Percentiles rank a stretch among this genome's conserved stretches.
phyloP scores from a whole-genome alignment of 768 basidiomycete genomes.

The Leccinellum albellum region DNA sequence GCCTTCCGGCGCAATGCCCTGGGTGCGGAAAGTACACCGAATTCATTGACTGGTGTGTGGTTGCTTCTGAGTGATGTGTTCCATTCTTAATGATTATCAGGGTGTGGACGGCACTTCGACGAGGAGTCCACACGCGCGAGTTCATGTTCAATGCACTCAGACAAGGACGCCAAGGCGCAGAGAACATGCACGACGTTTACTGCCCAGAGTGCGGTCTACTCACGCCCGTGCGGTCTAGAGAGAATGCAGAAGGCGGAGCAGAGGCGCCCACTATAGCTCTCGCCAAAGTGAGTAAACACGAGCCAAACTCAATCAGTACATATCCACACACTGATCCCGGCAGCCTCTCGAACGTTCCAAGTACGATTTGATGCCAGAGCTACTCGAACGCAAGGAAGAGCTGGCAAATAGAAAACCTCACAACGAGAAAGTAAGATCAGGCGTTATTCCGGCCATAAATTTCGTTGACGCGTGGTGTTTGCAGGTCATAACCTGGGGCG shows the following conservation, averaged over 20 bases:
- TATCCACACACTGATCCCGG: background rate
- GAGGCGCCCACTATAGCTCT: slow-evolving; percentile 9
- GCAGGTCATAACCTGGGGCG: slow-evolving; percentile 5
- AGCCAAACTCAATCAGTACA: background rate
- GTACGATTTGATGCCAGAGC: slow-evolving; percentile 9
- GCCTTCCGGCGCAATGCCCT: slow-evolving; percentile 2
- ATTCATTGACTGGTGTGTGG: slow-evolving; percentile 10
- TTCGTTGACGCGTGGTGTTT: background rate
- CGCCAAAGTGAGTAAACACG: slow-evolving; percentile 3
- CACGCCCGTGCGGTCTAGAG: slow-evolving; percentile 9
- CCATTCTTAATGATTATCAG: background rate
- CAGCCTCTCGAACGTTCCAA: slow-evolving; percentile 15
- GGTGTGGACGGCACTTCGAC: slow-evolving; percentile 16
- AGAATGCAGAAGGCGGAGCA: slow-evolving; percentile 12
- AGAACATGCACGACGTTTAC: slow-evolving; percentile 18
- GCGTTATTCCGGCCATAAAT: background rate
- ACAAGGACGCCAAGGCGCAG: slow-evolving; percentile 11
- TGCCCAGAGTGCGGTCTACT: slow-evolving; percentile 17
- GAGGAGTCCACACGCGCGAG: slow-evolving; percentile 16
- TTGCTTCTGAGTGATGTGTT: background rate
- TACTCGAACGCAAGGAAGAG: slow-evolving; percentile 2
- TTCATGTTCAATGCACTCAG: slow-evolving; percentile 17
- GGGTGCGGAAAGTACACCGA: slow-evolving; percentile 18
- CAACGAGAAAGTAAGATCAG: background rate
- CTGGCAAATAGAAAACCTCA: background rate